phyloP scores from a whole-genome alignment of 345 rosid species.

The Nephelium lappaceum region DNA sequence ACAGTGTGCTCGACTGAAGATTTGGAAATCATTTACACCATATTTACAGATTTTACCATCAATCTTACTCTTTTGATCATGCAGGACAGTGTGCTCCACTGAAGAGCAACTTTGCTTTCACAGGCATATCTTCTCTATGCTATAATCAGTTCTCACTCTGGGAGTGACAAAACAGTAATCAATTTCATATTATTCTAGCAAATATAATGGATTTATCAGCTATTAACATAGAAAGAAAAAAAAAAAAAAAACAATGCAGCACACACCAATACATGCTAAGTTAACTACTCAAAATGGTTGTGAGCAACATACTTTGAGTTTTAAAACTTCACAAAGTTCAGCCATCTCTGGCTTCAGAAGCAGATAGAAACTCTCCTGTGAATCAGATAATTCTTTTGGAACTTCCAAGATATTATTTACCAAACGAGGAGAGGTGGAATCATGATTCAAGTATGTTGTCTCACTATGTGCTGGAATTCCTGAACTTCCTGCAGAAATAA shows the following conservation, averaged over 20 bases:
- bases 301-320: slow-evolving; percentile 56
- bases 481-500: slow-evolving; percentile 49
- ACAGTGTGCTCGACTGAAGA: not conserved
- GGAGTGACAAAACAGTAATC: not conserved
- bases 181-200: slow-evolving; percentile 2
- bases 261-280: not conserved
- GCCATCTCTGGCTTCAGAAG: slow-evolving; percentile 60
- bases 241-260: not conserved
- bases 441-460: slow-evolving; percentile 19
- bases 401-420: slow-evolving; percentile 31
- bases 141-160: not conserved
- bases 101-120: not conserved
- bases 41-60: not conserved
- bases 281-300: slow-evolving; percentile 24
- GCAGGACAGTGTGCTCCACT: not conserved
- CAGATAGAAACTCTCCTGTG: slow-evolving; percentile 64
- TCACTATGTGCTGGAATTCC: slow-evolving; percentile 29
- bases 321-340: slow-evolving; percentile 65
- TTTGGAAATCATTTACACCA: not conserved
- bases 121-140: not conserved
- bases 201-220: not conserved
- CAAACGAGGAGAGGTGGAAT: slow-evolving; percentile 21
- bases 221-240: not conserved
- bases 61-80: not conserved
- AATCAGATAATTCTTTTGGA: slow-evolving; percentile 44